Evolutionary conservation across 2,329 filamentous ascomycete species (phyloP).

Genomic region (Grosmannia penicillata): DNA sequence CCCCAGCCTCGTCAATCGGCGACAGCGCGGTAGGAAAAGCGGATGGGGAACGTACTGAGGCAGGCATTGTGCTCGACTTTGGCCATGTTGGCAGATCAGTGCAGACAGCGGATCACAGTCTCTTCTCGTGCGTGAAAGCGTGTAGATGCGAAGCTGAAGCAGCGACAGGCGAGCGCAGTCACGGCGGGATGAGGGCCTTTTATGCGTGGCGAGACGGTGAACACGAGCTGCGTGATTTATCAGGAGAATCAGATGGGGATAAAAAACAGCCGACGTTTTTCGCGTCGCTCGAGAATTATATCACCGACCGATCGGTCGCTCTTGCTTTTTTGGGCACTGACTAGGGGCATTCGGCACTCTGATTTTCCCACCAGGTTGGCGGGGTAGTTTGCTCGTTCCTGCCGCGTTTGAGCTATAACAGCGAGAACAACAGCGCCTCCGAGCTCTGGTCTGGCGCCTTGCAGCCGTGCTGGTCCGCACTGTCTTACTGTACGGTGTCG

Average conservation of each 20-base stretch:
- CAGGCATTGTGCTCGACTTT: slow-evolving; percentile 45
- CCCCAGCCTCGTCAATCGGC: slow-evolving; percentile 5
- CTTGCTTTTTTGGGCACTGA: neutral
- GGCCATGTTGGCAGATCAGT: slow-evolving; percentile 24
- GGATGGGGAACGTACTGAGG: slow-evolving; percentile 38
- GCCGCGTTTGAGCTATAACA: neutral
- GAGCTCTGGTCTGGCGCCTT: no score
- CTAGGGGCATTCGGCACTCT: no score
- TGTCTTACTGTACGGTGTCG: no score
- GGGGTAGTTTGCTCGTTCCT: neutral
- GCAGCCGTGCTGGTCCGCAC: no score
- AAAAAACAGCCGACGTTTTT: neutral
- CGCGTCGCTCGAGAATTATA: neutral
- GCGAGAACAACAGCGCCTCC: slow-evolving; percentile 1
- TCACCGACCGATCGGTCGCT: neutral
- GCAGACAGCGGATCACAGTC: neutral
- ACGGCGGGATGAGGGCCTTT: neutral
- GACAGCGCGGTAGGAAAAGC: slow-evolving; percentile 5
- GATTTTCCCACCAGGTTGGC: neutral
- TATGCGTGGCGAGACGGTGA: neutral
- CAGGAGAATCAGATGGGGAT: neutral
- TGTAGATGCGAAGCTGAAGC: neutral
- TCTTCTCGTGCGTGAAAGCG: no score
- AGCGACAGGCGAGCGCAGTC: neutral
- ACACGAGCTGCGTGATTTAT: slow-evolving; percentile 1